Conservation (phyloP, 208 protist genomes). For the Leishmania tropica region DNA sequence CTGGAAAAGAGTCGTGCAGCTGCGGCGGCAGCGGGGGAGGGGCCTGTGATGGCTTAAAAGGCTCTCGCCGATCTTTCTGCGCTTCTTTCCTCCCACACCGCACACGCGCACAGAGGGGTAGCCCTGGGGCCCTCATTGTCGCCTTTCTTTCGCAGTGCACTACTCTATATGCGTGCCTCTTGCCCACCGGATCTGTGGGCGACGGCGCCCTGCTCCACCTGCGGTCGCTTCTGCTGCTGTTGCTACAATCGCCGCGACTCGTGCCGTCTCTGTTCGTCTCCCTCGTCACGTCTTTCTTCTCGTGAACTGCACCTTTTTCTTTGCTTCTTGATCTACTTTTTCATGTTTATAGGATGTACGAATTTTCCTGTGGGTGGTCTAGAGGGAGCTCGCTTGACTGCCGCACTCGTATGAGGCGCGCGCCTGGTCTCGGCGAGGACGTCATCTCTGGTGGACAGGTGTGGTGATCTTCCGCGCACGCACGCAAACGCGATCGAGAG, state of each 20-base stretch:
- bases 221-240: neutral
- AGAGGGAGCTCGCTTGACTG: neutral
- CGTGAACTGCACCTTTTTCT: neutral
- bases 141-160: neutral
- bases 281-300: neutral
- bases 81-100: neutral
- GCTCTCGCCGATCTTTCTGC: neutral
- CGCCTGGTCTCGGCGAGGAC: neutral
- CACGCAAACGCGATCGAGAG: neutral
- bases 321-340: constrained; percentile 10
- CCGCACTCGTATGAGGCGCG: neutral
- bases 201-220: neutral
- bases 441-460: neutral
- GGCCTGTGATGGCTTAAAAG: neutral
- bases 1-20: constrained; percentile 39
- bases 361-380: neutral
- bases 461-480: neutral
- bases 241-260: neutral
- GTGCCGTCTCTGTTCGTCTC: neutral
- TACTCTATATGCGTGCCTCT: neutral
- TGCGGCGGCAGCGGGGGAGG: neutral
- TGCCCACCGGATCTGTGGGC: neutral
- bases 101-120: neutral
- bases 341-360: constrained; percentile 8
- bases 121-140: neutral